These are phyloP conservation scores for Amanita polypyramis DNA, from an alignment of 768 basidiomycete genomes.

Conservation along the genomic window DNA sequence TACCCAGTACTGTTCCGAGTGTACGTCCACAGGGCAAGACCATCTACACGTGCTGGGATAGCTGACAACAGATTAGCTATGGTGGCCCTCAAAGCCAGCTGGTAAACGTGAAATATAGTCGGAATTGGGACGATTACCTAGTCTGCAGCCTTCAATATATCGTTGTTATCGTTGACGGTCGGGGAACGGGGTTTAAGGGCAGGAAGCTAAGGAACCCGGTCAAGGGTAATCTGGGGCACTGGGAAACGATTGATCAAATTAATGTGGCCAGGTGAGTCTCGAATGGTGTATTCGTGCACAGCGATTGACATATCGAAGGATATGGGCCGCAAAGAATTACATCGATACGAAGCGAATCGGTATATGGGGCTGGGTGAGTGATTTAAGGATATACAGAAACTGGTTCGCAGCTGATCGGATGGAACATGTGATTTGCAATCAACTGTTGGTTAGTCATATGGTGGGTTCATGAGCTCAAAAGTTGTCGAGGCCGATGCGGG, in stretches of 20 bases:
- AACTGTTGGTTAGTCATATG: slow-evolving; percentile 74
- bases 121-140: slow-evolving; percentile 85
- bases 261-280: slow-evolving; percentile 67
- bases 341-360: slow-evolving; percentile 86
- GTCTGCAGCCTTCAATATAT: slow-evolving; percentile 76
- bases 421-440: too few relatives aligned
- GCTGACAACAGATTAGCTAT: slow-evolving; percentile 38
- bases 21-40: slow-evolving; percentile 24
- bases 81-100: slow-evolving; percentile 85
- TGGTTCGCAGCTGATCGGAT: neutral
- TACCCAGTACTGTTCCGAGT: slow-evolving; percentile 92
- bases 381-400: neutral
- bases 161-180: slow-evolving; percentile 81
- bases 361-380: slow-evolving; percentile 93
- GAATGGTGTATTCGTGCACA: neutral
- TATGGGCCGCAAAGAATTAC: slow-evolving; percentile 81
- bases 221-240: slow-evolving; percentile 81
- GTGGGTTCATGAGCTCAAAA: slow-evolving; percentile 93
- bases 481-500: slow-evolving; percentile 85
- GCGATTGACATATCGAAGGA: slow-evolving; percentile 23
- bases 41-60: slow-evolving; percentile 3
- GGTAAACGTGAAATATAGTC: slow-evolving; percentile 53
- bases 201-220: slow-evolving; percentile 77
- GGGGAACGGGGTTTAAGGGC: slow-evolving; percentile 91
- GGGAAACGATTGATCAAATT: slow-evolving; percentile 85